Percentiles rank a stretch among this genome's conserved stretches.
Evolutionary conservation across 1,284 basidiomycete genomes (phyloP).

Genomic region (Marasmius oreades): DNA sequence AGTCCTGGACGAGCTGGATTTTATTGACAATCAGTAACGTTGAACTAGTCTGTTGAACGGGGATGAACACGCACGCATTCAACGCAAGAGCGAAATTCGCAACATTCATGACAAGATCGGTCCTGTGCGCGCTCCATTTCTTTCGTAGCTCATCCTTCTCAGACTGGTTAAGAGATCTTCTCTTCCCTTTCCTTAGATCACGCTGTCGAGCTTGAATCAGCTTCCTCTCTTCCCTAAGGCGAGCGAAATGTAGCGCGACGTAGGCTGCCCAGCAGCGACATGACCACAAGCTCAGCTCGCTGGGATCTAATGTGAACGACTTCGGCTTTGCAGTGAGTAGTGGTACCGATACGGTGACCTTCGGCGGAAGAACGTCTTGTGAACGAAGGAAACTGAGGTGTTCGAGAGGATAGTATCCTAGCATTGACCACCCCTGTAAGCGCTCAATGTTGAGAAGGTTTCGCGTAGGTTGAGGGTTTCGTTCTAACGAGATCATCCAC

Average conservation of each 20-base stretch:
- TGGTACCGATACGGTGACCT: slow-evolving; percentile 40
- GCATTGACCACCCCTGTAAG: slow-evolving; percentile 81
- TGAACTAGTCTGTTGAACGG: slow-evolving; percentile 1
- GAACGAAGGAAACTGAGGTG: slow-evolving; percentile 70
- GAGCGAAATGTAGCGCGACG: slow-evolving; percentile 68
- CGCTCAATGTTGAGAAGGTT: slow-evolving; percentile 73
- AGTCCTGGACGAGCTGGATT: slow-evolving; percentile 59
- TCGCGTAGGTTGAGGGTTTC: slow-evolving; percentile 62
- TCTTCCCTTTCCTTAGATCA: slow-evolving; percentile 55
- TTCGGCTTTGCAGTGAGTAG: slow-evolving; percentile 38
- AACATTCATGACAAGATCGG: slow-evolving; percentile 70
- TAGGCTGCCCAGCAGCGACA: slow-evolving; percentile 77
- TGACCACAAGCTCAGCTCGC: slow-evolving; percentile 60
- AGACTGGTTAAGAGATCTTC: slow-evolving; percentile 36
- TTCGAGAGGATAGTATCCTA: slow-evolving; percentile 79
- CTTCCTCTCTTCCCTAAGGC: slow-evolving; percentile 64
- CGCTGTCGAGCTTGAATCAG: slow-evolving; percentile 52
- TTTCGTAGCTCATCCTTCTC: slow-evolving; percentile 57
- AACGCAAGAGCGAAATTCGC: slow-evolving; percentile 78
- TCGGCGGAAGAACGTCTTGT: slow-evolving; percentile 59
- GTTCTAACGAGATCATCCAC: slow-evolving; percentile 74
- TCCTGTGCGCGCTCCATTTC: slow-evolving; percentile 69
- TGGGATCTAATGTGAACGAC: slow-evolving; percentile 42
- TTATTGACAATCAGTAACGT: slow-evolving; percentile 5
- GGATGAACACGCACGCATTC: slow-evolving; percentile 64